These are phyloP conservation scores for Pseudocercospora eumusae DNA, from an alignment of 2,329 filamentous ascomycete genomes.

Conservation along the genomic window DNA sequence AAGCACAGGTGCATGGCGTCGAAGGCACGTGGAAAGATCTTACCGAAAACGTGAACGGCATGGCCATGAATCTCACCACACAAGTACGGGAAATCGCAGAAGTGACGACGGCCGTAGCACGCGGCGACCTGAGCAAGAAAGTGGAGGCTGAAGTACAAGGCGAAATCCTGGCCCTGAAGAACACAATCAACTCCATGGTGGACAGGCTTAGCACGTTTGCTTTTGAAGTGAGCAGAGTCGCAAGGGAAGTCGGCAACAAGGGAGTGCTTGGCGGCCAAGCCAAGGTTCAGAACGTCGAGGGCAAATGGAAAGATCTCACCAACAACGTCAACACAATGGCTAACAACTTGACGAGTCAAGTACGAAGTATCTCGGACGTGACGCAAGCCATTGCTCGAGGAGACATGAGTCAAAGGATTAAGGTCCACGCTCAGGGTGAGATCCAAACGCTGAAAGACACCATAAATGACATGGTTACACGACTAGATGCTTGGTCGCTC, in stretches of 20 bases:
- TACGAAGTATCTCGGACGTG: conserved; percentile 88
- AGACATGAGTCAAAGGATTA: conserved; percentile 93
- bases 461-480: conserved; percentile 98
- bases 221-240: conserved; percentile 66
- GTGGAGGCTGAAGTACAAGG: conserved; percentile 55
- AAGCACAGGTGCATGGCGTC: conserved; percentile 55
- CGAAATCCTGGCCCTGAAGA: conserved; percentile 67
- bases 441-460: conserved; percentile 93
- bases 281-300: conserved; percentile 65
- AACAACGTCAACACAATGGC: conserved; percentile 70
- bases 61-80: conserved; percentile 54
- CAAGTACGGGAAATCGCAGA: conserved; percentile 57
- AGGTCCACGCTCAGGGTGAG: conserved; percentile 92
- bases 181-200: conserved; percentile 75
- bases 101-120: conserved; percentile 55
- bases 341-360: conserved; percentile 65
- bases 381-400: conserved; percentile 94
- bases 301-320: conserved; percentile 67
- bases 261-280: conserved; percentile 65
- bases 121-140: conserved; percentile 55
- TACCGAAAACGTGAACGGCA: conserved; percentile 57
- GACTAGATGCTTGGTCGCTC: conserved; percentile 91
- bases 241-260: conserved; percentile 65
- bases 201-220: conserved; percentile 65
- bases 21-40: conserved; percentile 57